These are phyloP conservation scores for Nicotiana tomentosiformis DNA, from an alignment of 257 asterid species.

Conservation along the genomic window DNA sequence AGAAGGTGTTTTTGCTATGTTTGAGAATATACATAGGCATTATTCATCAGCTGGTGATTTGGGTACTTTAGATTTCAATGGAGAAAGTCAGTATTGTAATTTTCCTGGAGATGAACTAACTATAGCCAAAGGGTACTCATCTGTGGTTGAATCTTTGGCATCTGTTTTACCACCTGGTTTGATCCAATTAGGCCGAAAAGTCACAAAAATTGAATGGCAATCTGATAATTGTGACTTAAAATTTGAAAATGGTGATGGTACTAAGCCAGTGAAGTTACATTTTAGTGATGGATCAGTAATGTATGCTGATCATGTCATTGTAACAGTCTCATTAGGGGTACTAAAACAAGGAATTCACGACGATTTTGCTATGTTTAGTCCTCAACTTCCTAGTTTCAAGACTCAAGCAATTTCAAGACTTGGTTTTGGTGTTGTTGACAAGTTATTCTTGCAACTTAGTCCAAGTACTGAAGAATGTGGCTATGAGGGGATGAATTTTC, in stretches of 20 bases:
- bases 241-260: conserved; percentile 8
- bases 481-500: conserved; percentile 19
- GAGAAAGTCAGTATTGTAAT: conserved; percentile 65
- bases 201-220: conserved; percentile 57
- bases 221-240: background rate
- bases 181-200: conserved; percentile 52
- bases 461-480: background rate
- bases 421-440: conserved; percentile 79
- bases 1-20: conserved; percentile 34
- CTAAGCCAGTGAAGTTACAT: conserved; percentile 58
- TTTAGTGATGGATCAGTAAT: conserved; percentile 54
- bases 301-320: conserved; percentile 66
- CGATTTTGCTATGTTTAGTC: conserved; percentile 44
- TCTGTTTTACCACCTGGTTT: conserved; percentile 63
- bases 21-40: conserved; percentile 64
- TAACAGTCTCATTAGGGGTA: conserved; percentile 81
- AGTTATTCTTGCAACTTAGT: conserved; percentile 52
- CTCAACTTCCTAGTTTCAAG: conserved; percentile 62
- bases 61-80: conserved; percentile 46
- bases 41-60: conserved; percentile 66
- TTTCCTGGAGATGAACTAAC: conserved; percentile 83
- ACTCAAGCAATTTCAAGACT: conserved; percentile 56
- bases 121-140: conserved; percentile 59
- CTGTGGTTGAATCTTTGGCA: conserved; percentile 50
- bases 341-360: conserved; percentile 46